Conservation (phyloP, 2,329 filamentous ascomycete species). For the Hypoxylon sp. region DNA sequence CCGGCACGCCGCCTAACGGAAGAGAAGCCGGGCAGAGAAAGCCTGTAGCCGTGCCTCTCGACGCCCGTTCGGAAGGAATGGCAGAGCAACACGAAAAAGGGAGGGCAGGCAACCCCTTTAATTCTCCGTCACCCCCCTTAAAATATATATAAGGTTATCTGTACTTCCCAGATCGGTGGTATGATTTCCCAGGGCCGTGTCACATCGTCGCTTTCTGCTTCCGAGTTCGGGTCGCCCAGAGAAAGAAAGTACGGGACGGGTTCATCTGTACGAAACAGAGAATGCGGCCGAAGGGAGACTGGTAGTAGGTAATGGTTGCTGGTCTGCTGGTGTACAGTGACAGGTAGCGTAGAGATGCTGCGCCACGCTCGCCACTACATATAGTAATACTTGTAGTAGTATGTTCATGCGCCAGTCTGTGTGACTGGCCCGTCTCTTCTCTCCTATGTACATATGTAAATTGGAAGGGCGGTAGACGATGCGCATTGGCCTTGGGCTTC, state of each 20-base stretch:
- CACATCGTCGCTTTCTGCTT: conserved; percentile 11
- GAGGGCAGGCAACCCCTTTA: not conserved
- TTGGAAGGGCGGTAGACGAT: too few relatives aligned
- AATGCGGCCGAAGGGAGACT: not conserved
- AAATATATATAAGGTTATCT: conserved; percentile 5
- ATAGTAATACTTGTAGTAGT: conserved; percentile 4
- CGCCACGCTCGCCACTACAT: too few relatives aligned
- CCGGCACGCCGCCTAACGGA: not conserved
- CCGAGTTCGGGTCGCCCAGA: not conserved
- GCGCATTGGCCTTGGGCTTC: not conserved
- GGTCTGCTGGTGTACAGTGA: too few relatives aligned
- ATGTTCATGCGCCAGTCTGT: conserved; percentile 4
- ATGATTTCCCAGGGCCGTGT: conserved; percentile 16
- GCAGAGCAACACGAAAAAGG: conserved; percentile 3
- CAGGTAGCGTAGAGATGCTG: conserved; percentile 13
- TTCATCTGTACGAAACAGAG: conserved; percentile 25
- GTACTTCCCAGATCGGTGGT: conserved; percentile 24
- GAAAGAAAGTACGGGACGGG: not conserved
- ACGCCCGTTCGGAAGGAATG: conserved; percentile 6
- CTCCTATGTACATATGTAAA: too few relatives aligned
- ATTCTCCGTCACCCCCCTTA: too few relatives aligned
- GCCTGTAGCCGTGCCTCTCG: not conserved
- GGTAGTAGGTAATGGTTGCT: too few relatives aligned
- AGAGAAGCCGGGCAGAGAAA: not conserved
- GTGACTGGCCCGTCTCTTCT: not conserved